Percentiles rank a stretch among this genome's conserved stretches.
These are phyloP conservation scores for Trichosporon inkin DNA, from an alignment of 1,284 basidiomycete genomes.

Conservation along the genomic window DNA sequence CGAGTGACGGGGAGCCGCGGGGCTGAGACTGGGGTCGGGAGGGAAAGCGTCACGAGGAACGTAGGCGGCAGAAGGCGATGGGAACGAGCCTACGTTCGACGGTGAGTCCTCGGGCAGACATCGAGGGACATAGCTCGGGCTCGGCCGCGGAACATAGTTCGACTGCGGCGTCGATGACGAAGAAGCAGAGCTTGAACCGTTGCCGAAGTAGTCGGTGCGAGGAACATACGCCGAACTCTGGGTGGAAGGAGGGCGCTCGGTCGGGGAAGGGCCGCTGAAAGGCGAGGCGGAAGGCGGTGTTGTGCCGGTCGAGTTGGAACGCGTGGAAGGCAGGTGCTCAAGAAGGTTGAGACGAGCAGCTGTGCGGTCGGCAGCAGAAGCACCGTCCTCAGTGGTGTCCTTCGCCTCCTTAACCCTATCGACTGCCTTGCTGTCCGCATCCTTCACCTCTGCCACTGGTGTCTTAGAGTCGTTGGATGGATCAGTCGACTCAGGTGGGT, in stretches of 20 bases:
- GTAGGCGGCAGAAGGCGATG: slow-evolving; percentile 3
- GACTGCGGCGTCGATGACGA: slow-evolving; percentile 2
- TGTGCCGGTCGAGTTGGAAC: slow-evolving; percentile 5
- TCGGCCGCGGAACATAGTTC: slow-evolving; percentile 16
- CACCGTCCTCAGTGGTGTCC: not conserved
- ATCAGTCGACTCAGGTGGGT: slow-evolving; percentile 8
- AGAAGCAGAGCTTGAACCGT: slow-evolving; percentile 4
- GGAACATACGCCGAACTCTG: slow-evolving; percentile 25
- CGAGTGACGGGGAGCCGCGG: slow-evolving; percentile 6
- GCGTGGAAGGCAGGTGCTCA: slow-evolving; percentile 32
- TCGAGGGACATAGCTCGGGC: slow-evolving; percentile 20
- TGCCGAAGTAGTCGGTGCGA: slow-evolving; percentile 29
- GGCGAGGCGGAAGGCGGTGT: slow-evolving; percentile 4
- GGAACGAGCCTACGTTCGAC: not conserved
- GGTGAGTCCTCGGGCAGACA: slow-evolving; percentile 7
- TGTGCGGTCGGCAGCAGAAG: not conserved
- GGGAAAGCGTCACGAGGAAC: slow-evolving; percentile 10
- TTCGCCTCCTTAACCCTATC: not conserved
- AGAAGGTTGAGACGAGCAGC: slow-evolving; percentile 28
- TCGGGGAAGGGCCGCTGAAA: not conserved
- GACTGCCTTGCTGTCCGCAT: not conserved
- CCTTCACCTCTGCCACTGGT: not conserved
- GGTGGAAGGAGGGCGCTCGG: slow-evolving; percentile 11
- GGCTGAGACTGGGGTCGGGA: slow-evolving; percentile 9
- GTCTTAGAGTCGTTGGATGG: not conserved